A percentile compares a stretch with the other conserved stretches of the same genome.
phyloP scores from a whole-genome alignment of 2,329 filamentous ascomycete species.

The Rhynchosporium graminicola region DNA sequence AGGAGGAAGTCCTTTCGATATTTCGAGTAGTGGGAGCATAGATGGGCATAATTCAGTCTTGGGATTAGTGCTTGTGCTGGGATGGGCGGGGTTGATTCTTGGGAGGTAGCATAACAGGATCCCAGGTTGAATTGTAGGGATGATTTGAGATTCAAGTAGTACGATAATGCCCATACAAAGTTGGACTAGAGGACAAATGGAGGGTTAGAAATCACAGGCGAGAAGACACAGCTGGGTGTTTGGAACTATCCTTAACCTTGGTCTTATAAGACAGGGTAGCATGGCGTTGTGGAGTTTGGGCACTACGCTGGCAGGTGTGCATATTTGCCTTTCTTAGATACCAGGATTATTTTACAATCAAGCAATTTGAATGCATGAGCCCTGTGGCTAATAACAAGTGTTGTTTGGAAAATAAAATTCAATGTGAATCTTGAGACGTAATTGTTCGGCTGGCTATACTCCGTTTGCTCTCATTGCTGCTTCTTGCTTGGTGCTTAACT shows the following conservation, averaged over 20 bases:
- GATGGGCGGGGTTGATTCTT: conserved; percentile 24
- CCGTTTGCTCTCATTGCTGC: neutral
- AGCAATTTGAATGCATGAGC: conserved; percentile 3
- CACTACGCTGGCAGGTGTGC: neutral
- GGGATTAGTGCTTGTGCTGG: conserved; percentile 15
- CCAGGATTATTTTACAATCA: conserved; percentile 16
- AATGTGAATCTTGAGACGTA: neutral
- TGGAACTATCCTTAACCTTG: conserved; percentile 8
- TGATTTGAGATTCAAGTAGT: conserved; percentile 14
- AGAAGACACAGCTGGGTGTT: neutral
- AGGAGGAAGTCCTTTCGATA: conserved; percentile 36
- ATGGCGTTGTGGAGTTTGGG: conserved; percentile 12
- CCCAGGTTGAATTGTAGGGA: conserved; percentile 19
- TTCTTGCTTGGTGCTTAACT: neutral
- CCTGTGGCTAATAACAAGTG: conserved; percentile 5
- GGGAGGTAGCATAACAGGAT: conserved; percentile 23
- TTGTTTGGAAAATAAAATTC: neutral
- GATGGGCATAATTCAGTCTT: conserved; percentile 19
- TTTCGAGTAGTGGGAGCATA: conserved; percentile 23
- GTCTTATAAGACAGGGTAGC: neutral
- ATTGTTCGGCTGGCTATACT: neutral
- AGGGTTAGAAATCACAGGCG: neutral
- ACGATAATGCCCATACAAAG: conserved; percentile 28
- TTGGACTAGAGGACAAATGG: conserved; percentile 2
- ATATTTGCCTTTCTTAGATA: conserved; percentile 16